Evolutionary conservation across 345 rosid genomes (phyloP), one percentile per base, ranked within the genome.

Genomic region (Lagerstroemia speciosa): DNA sequence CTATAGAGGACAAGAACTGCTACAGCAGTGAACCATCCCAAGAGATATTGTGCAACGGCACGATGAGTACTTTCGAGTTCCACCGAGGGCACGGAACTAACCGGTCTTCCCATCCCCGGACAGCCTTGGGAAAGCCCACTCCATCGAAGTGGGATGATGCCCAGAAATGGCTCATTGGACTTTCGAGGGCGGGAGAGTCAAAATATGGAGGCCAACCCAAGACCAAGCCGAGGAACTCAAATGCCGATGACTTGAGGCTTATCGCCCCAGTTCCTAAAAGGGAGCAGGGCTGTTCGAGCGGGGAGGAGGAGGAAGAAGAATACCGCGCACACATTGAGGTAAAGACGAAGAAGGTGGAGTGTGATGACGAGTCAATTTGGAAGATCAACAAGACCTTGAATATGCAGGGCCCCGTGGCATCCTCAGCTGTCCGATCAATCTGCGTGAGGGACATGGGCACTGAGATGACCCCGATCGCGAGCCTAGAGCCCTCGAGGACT

Each of bases 71-170:
- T 69, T 91, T 87, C 38, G 93, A 89, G 85, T 90, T 87, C 79
- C 96, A 86, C 38, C 85, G 85, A 75, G 82, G 86, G 29, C 87
- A 84, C 73, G 75, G 85, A 14, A 77, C 79, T 43, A 86, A 74
- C 53, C 82, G 85, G 20, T 75, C 79, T 43, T 80, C 84, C 74
- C 92, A 86, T 68, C 91, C 84, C 74, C 46, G 96, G 36, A 83
- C 88, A 19, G 87, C 92, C 30, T 76, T 93, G 69, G 96, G 96
- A 17, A 93, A 89, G 64, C 92, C 91, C 7, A 80, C 98, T 11
- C 98, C 97, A 27, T 93, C 98, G 0, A 93, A 93, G 79, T 91
- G 98, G 97, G 98, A 93, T 61, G 98, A 93, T 69, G 97, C 97
- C 26, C 97, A 93, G 67, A 93, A 93, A 82, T 93, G 98, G 98